These are phyloP conservation scores for Cunninghamia lanceolata DNA, from an alignment of 75 land plant genomes.

Conservation along the genomic window DNA sequence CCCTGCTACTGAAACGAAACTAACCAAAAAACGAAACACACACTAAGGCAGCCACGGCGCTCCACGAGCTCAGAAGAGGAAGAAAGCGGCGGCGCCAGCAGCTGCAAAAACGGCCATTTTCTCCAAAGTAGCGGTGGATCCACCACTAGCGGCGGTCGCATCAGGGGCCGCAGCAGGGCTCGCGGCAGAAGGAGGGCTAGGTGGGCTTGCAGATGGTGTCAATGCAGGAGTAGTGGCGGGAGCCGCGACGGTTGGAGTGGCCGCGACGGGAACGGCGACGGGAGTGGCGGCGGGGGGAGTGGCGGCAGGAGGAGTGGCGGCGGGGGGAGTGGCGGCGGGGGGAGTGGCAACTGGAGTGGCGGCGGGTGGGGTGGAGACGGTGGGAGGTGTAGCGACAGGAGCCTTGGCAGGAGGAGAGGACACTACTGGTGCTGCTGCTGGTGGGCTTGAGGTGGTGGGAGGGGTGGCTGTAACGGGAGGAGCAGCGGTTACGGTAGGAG, in stretches of 20 bases:
- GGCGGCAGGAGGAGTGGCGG: not conserved
- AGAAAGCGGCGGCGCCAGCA: not conserved
- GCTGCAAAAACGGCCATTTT: not conserved
- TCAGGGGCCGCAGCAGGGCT: not conserved
- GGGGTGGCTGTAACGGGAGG: not conserved
- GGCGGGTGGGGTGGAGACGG: not conserved
- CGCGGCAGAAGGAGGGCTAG: not conserved
- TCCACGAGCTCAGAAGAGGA: not conserved
- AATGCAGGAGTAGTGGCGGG: not conserved
- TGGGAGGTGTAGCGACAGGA: not conserved
- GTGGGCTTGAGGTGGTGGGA: not conserved
- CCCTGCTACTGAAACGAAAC: not conserved
- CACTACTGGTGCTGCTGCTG: not conserved
- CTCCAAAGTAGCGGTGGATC: not conserved
- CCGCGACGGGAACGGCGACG: not conserved
- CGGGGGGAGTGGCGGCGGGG: not conserved
- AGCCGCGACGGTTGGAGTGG: not conserved
- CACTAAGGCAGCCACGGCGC: not conserved
- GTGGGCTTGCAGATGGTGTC: not conserved
- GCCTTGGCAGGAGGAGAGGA: not conserved
- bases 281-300: not conserved
- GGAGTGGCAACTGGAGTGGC: not conserved
- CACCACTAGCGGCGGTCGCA: not conserved
- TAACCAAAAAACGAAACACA: not conserved
- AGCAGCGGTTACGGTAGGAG: not conserved